Base-by-base conservation (phyloP, 495 filamentous ascomycete genomes). In the Penicillium arizonense region DNA sequence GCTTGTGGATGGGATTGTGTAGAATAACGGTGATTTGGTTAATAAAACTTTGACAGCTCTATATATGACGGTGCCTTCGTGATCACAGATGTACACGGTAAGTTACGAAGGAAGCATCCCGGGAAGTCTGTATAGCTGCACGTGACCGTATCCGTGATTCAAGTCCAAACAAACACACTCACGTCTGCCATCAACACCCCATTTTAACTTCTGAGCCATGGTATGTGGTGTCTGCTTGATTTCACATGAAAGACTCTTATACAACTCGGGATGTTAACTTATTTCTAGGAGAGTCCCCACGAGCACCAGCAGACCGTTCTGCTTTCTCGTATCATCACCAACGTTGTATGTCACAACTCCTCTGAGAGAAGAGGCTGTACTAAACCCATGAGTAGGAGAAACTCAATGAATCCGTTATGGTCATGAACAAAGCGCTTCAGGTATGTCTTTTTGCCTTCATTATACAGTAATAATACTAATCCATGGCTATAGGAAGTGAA, bases 251-350 rank as follows among this genome's bases (percentile, higher is more conserved):
- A 21, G 21, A 2, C 3, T 38, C 3, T 14, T 14, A 0, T 23
- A 4, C 2, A 3, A 35, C 8, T 11, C n/a, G 23, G 46, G 30
- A 39, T 30, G 11, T 49, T 52, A 21, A 53, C 13, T n/a, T 35
- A 12, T 23, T 6, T 53, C 30, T 59, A 96, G 94, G 94, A 98
- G 70, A 94, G 88, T 65, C 94, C 94, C 41, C 94, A 98, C 65
- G 94, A 98, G 66, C 90, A 97, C 67, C 94, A 97, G 77, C 94
- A 98, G 78, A 91, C 86, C 56, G 76, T 96, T 42, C 81, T 98
- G 45, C 79, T 98, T 20, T 92, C 89, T 9, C 90, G 94, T 40
- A 97, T 98, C 75, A 96, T 96, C 73, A 94, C 86, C 64, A 98
- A 98, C 60, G 90, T 97, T 59, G 94, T 97, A 78, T 76, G 66